These are phyloP conservation scores for Diaporthe velutina DNA, from an alignment of 2,329 filamentous ascomycete species.

Conservation along the genomic window DNA sequence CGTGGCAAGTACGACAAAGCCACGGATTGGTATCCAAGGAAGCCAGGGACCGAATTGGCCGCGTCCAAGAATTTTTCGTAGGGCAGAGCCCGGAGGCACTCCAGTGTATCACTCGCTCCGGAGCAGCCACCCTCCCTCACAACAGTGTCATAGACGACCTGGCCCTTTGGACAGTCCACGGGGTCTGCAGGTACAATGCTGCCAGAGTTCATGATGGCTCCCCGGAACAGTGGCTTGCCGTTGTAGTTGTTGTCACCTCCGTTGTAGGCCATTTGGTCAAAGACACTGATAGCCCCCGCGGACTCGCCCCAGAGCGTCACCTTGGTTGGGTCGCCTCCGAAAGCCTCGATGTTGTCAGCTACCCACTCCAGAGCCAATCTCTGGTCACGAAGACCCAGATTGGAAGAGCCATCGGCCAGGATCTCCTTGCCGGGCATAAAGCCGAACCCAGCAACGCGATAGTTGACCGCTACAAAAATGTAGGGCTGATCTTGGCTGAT, in stretches of 20 bases:
- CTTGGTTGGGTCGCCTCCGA: conserved; percentile 83
- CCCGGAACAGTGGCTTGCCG: conserved; percentile 80
- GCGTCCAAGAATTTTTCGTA: conserved; percentile 75
- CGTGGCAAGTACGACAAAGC: conserved; percentile 81
- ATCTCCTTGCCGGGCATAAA: conserved; percentile 80
- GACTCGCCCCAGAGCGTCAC: conserved; percentile 86
- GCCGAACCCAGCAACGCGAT: conserved; percentile 80
- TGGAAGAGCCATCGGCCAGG: conserved; percentile 74
- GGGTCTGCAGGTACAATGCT: conserved; percentile 71
- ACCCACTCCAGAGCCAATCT: conserved; percentile 81
- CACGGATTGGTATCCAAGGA: conserved; percentile 76
- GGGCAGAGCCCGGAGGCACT: conserved; percentile 73
- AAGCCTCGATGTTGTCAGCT: conserved; percentile 80
- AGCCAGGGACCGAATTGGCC: conserved; percentile 76
- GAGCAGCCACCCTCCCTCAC: conserved; percentile 73
- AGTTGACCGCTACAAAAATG: conserved; percentile 83
- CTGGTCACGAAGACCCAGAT: conserved; percentile 81
- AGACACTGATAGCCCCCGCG: conserved; percentile 78
- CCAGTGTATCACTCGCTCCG: conserved; percentile 66
- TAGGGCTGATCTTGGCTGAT: conserved; percentile 71
- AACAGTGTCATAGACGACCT: conserved; percentile 74
- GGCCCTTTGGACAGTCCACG: conserved; percentile 75
- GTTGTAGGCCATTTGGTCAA: conserved; percentile 82
- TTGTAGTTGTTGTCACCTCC: conserved; percentile 81
- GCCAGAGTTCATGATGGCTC: conserved; percentile 83